Base-by-base conservation (phyloP, 1,284 basidiomycete species). In the Bondarzewia mesenterica region DNA sequence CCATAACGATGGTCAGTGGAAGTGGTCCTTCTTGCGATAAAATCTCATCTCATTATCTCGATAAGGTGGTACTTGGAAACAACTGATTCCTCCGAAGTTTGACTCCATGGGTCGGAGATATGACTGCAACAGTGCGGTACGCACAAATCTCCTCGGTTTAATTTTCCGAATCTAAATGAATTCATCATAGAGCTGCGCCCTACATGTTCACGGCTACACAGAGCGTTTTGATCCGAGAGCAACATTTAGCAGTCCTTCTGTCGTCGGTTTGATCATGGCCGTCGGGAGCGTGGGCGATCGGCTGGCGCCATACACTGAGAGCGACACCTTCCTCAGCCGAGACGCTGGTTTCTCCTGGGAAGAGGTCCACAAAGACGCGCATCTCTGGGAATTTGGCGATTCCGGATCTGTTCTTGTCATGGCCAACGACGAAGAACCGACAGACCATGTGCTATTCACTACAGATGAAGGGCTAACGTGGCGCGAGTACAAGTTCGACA, bases 311-410 rank as follows among this genome's bases (percentile, higher is more conserved):
- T 99, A 99, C 67, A 77, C 73, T 2, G 88, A 97, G 39, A 86
- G 85, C 54, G 95, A 98, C 65, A 96, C 93, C 0, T 99, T 98
- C 82, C 75, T 99, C 36, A 93, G 90, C 41, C 88, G 95, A 2
- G 93, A 99, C 60, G 96, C 85, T 5, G 96, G 95, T 6, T 97
- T 97, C 68, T 93, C 90, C 0, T 99, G 95, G 95, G 84, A 96
- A 62, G 95, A 99, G 68, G 88, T 99, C 2, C 92, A 93, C 71
- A 99, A 99, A 64, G 94, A 96, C 58, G 94, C 96, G 0, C 89
- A 98, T 63, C 76, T 96, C 46, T 99, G 93, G 93, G 93, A 96
- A 62, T 98, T 93, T 60, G 95, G 95, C 32, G 96, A 99, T 68
- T 95, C 92, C 2, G 95, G 96, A 7, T 93, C 93, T 0, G 77